Percentiles rank a stretch among this genome's conserved stretches.
Evolutionary conservation across 805 yeast genomes (phyloP).

Genomic region (Wickerhamomyces strasburgensis): DNA sequence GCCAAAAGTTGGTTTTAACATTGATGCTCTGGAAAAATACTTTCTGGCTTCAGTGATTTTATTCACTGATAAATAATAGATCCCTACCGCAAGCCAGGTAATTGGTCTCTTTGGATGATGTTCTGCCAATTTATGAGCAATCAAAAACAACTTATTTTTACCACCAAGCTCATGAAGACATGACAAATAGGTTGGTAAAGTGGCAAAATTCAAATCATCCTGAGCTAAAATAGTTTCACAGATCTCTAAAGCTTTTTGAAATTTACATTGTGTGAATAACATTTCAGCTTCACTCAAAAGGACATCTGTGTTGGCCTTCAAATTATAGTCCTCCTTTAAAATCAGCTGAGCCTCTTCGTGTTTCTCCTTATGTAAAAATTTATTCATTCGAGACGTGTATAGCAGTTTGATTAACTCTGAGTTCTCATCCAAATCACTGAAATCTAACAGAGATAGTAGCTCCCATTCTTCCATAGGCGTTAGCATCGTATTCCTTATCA

Average conservation of each 20-base stretch:
- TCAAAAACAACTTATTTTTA: slow-evolving; percentile 69
- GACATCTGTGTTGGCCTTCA: slow-evolving; percentile 67
- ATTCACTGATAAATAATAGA: slow-evolving; percentile 73
- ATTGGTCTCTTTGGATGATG: slow-evolving; percentile 73
- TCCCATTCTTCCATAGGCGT: slow-evolving; percentile 89
- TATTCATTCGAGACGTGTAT: slow-evolving; percentile 72
- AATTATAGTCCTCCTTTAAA: slow-evolving; percentile 65
- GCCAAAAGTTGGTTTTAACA: slow-evolving; percentile 83
- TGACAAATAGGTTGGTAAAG: slow-evolving; percentile 74
- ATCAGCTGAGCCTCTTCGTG: slow-evolving; percentile 63
- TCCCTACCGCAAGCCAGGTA: slow-evolving; percentile 91
- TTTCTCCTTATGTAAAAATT: slow-evolving; percentile 54
- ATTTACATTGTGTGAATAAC: slow-evolving; percentile 70
- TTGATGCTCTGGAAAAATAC: slow-evolving; percentile 83
- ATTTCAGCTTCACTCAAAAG: slow-evolving; percentile 64
- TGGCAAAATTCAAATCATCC: slow-evolving; percentile 69
- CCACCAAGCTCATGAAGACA: slow-evolving; percentile 83
- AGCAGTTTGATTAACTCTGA: slow-evolving; percentile 73
- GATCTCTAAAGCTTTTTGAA: slow-evolving; percentile 64
- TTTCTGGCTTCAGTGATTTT: slow-evolving; percentile 79
- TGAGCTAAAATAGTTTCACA: slow-evolving; percentile 52
- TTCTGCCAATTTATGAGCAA: slow-evolving; percentile 84
- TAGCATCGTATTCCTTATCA: slow-evolving; percentile 65
- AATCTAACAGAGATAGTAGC: slow-evolving; percentile 56
- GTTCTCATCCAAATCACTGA: slow-evolving; percentile 71